phyloP scores from a whole-genome alignment of 768 basidiomycete genomes.

The Panus rudis region DNA sequence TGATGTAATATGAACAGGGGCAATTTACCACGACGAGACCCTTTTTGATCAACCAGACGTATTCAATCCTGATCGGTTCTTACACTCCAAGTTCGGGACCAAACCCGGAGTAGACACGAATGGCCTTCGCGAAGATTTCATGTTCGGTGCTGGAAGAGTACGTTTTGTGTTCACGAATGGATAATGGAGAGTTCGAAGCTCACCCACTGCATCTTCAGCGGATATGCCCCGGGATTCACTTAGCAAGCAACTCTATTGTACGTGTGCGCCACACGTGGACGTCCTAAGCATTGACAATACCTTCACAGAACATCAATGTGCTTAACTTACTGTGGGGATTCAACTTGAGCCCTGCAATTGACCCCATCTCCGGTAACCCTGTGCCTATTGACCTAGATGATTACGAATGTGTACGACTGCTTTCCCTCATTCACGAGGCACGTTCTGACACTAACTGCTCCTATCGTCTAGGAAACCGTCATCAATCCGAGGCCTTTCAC shows the following conservation, averaged over 20 bases:
- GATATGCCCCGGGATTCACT: neutral
- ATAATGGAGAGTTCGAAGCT: too few species aligned
- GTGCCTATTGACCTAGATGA: neutral
- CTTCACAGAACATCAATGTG: neutral
- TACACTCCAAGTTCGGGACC: neutral
- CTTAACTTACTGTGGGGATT: neutral
- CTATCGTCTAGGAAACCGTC: neutral
- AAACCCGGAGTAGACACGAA: neutral
- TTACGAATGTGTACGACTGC: too few species aligned
- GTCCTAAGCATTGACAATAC: neutral
- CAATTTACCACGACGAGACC: neutral
- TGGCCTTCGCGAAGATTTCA: neutral
- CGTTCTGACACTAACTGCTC: neutral
- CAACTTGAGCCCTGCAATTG: neutral
- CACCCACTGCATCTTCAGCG: neutral
- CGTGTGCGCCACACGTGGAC: neutral
- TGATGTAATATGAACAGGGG: neutral
- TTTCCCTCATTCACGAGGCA: neutral
- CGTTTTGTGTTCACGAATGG: too few species aligned
- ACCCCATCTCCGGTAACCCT: neutral
- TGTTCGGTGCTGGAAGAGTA: neutral
- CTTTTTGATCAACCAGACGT: neutral
- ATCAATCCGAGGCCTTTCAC: neutral
- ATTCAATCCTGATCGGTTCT: neutral
- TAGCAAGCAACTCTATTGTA: neutral